Base-by-base conservation (phyloP, 2,329 filamentous ascomycete species). In the Diaporthe caulivora region DNA sequence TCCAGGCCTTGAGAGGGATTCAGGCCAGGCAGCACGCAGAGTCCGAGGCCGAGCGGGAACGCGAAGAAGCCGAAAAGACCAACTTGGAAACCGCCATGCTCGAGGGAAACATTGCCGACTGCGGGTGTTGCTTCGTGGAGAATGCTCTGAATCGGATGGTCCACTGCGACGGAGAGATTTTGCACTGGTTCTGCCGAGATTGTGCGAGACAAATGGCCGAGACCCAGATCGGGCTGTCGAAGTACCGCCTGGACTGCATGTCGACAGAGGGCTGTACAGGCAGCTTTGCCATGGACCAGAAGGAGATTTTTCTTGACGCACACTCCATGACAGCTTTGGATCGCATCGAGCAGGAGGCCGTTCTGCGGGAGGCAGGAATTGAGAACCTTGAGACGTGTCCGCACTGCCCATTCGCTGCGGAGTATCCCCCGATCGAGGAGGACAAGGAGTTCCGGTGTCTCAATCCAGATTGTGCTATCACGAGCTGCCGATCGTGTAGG, bases 381-480 rank as follows among this genome's bases (percentile, higher is more conserved):
- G 91, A 95, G 53, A 90, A 92, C 75, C 87, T 97, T 1, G 93
- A 89, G 42, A 90, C 89, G 42, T 97, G 95, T 77, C 94, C 94
- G 0, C 97, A 95, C 79, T 97, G 95, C 80, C 91, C 93, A 29
- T 97, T 90, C 83, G 94, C 93, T 54, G 93, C 91, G 44, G 92
- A 95, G 74, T 93, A 91, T 76, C 90, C 90, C 0, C 89, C 93
- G 0, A 83, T 93, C 1, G 90, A 93, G 24, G 83, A 89, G 24
- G 88, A 96, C 80, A 91, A 88, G 74, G 93, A 95, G 78, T 97
- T 97, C 76, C 86, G 86, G 4, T 97, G 95, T 82, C 84, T 89
- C 69, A 92, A 91, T 72, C 86, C 88, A 0, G 87, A 90, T 0
- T 97, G 95, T 80, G 84, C 84, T 75, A 87, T 87, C 51, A 83